Evolutionary conservation across 2,329 filamentous ascomycete genomes (phyloP).

Genomic region (Claviceps maximensis): DNA sequence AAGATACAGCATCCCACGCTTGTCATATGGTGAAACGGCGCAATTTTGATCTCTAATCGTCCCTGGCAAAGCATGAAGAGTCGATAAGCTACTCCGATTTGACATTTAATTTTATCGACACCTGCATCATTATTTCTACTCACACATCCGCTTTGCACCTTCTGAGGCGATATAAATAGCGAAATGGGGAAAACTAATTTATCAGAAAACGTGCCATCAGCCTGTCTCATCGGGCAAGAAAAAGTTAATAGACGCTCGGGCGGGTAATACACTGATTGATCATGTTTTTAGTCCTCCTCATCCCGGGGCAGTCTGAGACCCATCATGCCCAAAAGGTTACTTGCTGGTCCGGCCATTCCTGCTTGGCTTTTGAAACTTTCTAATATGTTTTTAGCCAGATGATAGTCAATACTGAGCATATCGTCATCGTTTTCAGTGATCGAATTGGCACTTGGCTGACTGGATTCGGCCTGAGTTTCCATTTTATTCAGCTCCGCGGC

Average conservation of each 20-base stretch:
- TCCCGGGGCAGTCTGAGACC: slow-evolving; percentile 71
- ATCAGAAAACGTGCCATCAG: background rate
- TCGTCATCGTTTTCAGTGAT: slow-evolving; percentile 39
- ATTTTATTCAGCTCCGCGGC: background rate
- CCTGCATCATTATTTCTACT: background rate
- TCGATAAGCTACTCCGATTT: too few relatives aligned
- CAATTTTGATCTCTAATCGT: too few relatives aligned
- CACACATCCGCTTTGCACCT: background rate
- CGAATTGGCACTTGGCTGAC: slow-evolving; percentile 8
- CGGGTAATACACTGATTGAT: background rate
- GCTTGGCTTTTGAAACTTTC: slow-evolving; percentile 88
- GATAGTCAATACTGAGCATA: slow-evolving; percentile 68
- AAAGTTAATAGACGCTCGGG: background rate
- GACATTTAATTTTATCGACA: too few relatives aligned
- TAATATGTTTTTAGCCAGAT: slow-evolving; percentile 77
- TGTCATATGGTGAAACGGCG: too few relatives aligned
- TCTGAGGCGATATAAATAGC: background rate
- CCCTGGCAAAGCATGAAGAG: too few relatives aligned
- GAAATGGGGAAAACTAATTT: background rate
- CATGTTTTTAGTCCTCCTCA: slow-evolving; percentile 38
- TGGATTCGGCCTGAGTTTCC: slow-evolving; percentile 7
- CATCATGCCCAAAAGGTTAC: slow-evolving; percentile 80
- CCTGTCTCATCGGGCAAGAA: background rate
- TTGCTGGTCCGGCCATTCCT: slow-evolving; percentile 71
- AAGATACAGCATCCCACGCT: too few relatives aligned